Percentiles rank a stretch among this genome's conserved stretches.
Evolutionary conservation across 2,329 filamentous ascomycete genomes (phyloP).

Genomic region (Botrytis cinerea): DNA sequence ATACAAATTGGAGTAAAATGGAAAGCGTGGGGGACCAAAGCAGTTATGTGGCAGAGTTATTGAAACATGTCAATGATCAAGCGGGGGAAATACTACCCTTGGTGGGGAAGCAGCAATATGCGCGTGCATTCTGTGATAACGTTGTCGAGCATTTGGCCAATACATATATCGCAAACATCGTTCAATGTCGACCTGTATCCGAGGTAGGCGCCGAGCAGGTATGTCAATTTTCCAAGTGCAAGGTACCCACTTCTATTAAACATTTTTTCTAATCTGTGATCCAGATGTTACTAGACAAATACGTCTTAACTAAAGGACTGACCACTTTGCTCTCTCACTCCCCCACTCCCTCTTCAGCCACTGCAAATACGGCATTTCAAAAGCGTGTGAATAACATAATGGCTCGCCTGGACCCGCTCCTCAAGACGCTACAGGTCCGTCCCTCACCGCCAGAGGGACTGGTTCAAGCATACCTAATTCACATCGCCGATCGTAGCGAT

Average conservation of each 20-base stretch:
- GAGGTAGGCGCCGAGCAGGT: slow-evolving; percentile 93
- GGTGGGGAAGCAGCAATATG: slow-evolving; percentile 89
- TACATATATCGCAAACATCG: slow-evolving; percentile 79
- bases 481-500: slow-evolving; percentile 91
- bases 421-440: slow-evolving; percentile 95
- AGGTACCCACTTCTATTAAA: neutral
- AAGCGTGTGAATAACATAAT: slow-evolving; percentile 85
- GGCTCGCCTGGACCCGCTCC: slow-evolving; percentile 83
- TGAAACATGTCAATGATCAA: slow-evolving; percentile 70
- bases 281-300: slow-evolving; percentile 93
- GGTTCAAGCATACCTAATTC: slow-evolving; percentile 95
- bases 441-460: slow-evolving; percentile 88
- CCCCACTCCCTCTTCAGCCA: slow-evolving; percentile 33
- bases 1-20: slow-evolving; percentile 92
- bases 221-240: slow-evolving; percentile 34
- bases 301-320: slow-evolving; percentile 80
- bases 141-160: slow-evolving; percentile 85
- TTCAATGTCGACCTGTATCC: slow-evolving; percentile 85
- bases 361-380: slow-evolving; percentile 60
- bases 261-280: slow-evolving; percentile 34
- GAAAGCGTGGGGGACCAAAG: slow-evolving; percentile 93
- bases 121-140: slow-evolving; percentile 91
- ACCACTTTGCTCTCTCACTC: slow-evolving; percentile 66
- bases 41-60: slow-evolving; percentile 81
- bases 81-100: slow-evolving; percentile 74